These are phyloP conservation scores for Filobasidium wieringae DNA, from an alignment of 768 basidiomycete genomes.

Conservation along the genomic window DNA sequence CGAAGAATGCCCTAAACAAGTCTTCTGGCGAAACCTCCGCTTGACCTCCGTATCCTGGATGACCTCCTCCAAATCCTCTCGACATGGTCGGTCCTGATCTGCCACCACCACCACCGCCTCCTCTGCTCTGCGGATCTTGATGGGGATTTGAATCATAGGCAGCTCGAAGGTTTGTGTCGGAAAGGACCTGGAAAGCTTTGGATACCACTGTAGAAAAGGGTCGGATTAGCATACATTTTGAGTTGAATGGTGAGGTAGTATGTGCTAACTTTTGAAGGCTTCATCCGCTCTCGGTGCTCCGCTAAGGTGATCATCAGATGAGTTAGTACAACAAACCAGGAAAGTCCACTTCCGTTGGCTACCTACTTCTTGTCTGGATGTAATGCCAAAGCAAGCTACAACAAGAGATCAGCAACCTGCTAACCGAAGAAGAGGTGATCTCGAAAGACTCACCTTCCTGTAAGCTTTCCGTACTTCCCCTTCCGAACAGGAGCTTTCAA, in stretches of 20 bases:
- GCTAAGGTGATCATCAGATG: constrained; percentile 55
- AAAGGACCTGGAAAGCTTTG: constrained; percentile 90
- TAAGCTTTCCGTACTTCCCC: constrained; percentile 65
- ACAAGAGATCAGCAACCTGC: background rate
- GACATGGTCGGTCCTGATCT: constrained; percentile 17
- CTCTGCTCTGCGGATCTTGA: constrained; percentile 69
- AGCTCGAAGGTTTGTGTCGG: constrained; percentile 86
- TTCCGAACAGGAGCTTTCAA: constrained; percentile 34
- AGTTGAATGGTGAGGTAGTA: background rate
- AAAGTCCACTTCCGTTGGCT: background rate
- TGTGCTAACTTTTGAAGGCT: constrained; percentile 82
- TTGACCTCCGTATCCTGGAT: constrained; percentile 46
- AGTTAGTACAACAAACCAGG: no score
- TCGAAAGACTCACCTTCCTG: constrained; percentile 57
- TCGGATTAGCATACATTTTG: background rate
- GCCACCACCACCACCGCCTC: constrained; percentile 36
- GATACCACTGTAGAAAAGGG: constrained; percentile 63
- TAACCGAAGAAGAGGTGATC: background rate
- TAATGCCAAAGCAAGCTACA: constrained; percentile 57
- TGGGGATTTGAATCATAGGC: constrained; percentile 54
- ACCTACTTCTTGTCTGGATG: constrained; percentile 44
- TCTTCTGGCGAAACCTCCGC: constrained; percentile 90
- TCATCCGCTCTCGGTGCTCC: constrained; percentile 97
- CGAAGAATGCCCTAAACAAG: constrained; percentile 97
- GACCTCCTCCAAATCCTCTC: constrained; percentile 28